These are phyloP conservation scores for Solanum ossicruentum DNA, from an alignment of 257 asterid species.

Conservation along the genomic window DNA sequence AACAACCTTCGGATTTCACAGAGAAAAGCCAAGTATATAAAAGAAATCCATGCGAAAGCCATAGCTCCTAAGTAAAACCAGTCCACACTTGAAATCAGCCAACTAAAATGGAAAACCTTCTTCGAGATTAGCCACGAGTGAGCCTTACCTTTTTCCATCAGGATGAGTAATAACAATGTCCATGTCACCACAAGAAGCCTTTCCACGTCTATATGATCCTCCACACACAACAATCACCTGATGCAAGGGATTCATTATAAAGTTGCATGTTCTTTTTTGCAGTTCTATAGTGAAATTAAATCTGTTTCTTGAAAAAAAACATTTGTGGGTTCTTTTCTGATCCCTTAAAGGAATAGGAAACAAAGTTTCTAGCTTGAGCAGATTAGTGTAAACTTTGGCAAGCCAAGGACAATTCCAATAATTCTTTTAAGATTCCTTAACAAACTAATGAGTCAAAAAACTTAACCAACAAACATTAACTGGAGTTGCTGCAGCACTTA, in stretches of 20 bases:
- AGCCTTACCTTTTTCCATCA: constrained; percentile 67
- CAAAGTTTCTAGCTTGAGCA: not conserved
- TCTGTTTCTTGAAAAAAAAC: not conserved
- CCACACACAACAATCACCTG: constrained; percentile 78
- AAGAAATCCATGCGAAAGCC: not conserved
- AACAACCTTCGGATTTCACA: not conserved
- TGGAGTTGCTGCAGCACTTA: not conserved
- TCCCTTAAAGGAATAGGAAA: not conserved
- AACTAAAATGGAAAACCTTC: not conserved
- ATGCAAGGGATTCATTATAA: constrained; percentile 1
- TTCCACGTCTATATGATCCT: constrained; percentile 96
- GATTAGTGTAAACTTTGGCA: not conserved
- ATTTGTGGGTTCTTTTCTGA: not conserved
- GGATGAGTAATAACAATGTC: constrained; percentile 83
- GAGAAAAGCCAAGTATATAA: not conserved
- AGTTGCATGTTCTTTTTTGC: not conserved
- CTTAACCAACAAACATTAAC: not conserved
- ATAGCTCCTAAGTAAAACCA: not conserved
- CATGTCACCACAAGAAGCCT: constrained; percentile 90
- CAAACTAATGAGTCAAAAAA: not conserved
- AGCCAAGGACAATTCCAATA: not conserved
- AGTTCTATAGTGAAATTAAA: not conserved
- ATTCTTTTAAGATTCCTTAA: not conserved
- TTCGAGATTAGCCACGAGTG: not conserved
- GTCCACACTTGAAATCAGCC: not conserved